Base-by-base conservation (phyloP, 2,329 filamentous ascomycete species). In the Pestalotiopsis sp. region DNA sequence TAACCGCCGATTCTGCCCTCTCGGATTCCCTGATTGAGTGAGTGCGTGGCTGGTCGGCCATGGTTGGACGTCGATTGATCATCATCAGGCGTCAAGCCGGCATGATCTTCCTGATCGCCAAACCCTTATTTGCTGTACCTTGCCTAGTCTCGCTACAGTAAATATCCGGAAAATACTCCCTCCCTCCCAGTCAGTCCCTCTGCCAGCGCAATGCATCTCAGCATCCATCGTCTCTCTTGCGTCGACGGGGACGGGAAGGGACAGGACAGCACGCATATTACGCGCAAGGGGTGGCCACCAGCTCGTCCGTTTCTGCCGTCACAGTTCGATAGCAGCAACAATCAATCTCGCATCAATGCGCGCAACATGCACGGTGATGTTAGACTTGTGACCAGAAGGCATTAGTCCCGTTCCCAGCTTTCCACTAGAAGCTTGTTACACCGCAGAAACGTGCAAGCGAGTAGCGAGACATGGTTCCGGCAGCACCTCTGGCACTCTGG, bases 21-120 rank as follows among this genome's bases (percentile, higher is more conserved):
- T 38, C 57, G 39, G 36, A 13, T 61, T 39, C 27, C 66, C 58
- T 60, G 17, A 60, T 27, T 41, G 64, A 60, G n/a, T 62, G 45
- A 52, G 45, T n/a, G 45, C 23, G 66, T 25, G 17, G 45, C 41
- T 39, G 11, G 65, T 20, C 49, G 45, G 61, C 41, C 20, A n/a
- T 66, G 66, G 62, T 70, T 69, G 68, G 66, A 45, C 39, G 27
- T 66, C 66, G 31, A 41, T 59, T 39, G 27, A 36, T 58, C 60
- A 63, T 70, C 36, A 68, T 62, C 66, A 57, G 41, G 58, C 41
- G 27, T 66, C 68, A 63, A 57, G 68, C 62, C 68, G 66, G 68
- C 60, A 66, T 36, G 36, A 57, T 64, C 36, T 39, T 52, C 45
- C 45, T 52, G 45, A 52, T 52, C 45, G 45, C 45, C 45, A 52